Evolutionary conservation across 2,329 filamentous ascomycete species (phyloP), one percentile per base, ranked within the genome.

Genomic region (Neonectria sp.): DNA sequence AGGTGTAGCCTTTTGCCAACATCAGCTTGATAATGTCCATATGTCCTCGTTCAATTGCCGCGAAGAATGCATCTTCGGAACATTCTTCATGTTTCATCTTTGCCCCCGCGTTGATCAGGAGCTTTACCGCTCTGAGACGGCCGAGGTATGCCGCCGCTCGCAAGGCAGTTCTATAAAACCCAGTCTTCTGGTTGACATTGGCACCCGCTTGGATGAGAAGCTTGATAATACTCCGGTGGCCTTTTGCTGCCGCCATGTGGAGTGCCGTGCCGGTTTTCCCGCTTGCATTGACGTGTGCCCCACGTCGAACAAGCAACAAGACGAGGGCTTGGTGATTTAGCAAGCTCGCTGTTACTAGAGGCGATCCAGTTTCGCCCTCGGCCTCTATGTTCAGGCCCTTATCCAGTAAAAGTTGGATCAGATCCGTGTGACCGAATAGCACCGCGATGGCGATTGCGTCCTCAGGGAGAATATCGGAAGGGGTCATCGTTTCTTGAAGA

Each of bases 131-230:
- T 1, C 35, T 6, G 13, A 6, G 15, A 17, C 63, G 58, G 0
- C 69, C 69, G 3, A 60, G 12, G 15, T 53, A 71, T 2, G 69
- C 65, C 2, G 61, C 69, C 3, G 65, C 61, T 13, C 65, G 68
- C 2, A 71, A 31, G 0, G 33, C 13, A 3, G 65, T 62, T 0
- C 58, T 49, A 33, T 33, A 35, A 21, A 58, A 9, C 3, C 63
- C 67, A 3, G 21, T 40, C n/a, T 40, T 29, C 33, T 55, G 55
- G 7, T 49, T 51, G 17, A 70, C 15, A 8, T 62, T 27, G 8
- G 61, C 68, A 8, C 55, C 58, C 9, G 15, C n/a, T 0, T 65
- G 27, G 6, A 70, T 49, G 0, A 71, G 40, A 0, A 60, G 6
- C 24, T 64, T 56, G 0, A 68, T 46, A 17, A 66, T 46, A 15